Conservation (phyloP, 1,284 basidiomycete species). For the Cryptococcus sp. region DNA sequence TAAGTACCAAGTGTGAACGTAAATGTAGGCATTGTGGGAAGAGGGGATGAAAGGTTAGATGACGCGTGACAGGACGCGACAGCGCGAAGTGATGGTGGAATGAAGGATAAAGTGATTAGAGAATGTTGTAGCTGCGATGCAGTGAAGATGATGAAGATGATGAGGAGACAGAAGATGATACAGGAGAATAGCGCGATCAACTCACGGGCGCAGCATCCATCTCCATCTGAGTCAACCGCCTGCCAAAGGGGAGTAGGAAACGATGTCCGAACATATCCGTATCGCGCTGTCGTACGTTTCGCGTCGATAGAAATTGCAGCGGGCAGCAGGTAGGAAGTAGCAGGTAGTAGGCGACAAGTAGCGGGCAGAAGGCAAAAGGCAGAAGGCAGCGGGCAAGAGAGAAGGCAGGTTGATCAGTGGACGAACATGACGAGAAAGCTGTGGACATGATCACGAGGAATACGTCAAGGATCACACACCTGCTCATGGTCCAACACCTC, state of each 20-base stretch:
- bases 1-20: too few species aligned
- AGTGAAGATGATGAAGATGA: background rate
- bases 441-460: too few species aligned
- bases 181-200: background rate
- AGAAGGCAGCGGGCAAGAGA: too few species aligned
- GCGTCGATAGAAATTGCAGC: too few species aligned
- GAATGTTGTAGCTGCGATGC: background rate
- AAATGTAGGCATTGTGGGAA: background rate
- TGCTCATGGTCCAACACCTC: constrained; percentile 37
- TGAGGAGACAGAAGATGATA: background rate
- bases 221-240: constrained; percentile 49
- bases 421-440: too few species aligned
- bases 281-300: constrained; percentile 15
- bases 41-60: background rate
- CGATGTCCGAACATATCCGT: constrained; percentile 47
- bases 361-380: too few species aligned
- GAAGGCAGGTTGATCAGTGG: too few species aligned
- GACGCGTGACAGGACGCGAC: too few species aligned
- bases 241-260: constrained; percentile 47
- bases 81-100: background rate
- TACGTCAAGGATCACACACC: constrained; percentile 19
- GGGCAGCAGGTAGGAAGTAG: too few species aligned
- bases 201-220: constrained; percentile 47
- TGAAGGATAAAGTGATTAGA: background rate
- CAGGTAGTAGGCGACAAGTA: too few species aligned